Evolutionary conservation across 2,329 filamentous ascomycete genomes (phyloP).

Genomic region (Chalaropsis ovoidea): DNA sequence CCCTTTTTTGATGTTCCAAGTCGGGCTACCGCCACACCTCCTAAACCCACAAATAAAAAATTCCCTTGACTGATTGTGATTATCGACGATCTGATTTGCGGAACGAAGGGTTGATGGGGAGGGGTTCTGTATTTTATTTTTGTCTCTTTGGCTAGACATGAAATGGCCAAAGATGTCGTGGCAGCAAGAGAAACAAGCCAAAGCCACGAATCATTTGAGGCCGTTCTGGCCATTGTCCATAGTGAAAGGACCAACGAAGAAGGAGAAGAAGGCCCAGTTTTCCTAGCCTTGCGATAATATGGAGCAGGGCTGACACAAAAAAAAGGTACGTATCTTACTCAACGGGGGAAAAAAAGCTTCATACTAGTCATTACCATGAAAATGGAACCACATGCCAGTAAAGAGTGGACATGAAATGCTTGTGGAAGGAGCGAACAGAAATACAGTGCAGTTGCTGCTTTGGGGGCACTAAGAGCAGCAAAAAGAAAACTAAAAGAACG

Average conservation of each 20-base stretch:
- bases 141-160: not conserved
- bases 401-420: not conserved
- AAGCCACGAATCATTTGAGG: not conserved
- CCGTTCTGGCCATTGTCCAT: too few relatives aligned
- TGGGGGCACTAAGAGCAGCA: not conserved
- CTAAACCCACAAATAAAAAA: conserved; percentile 17
- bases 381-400: conserved; percentile 22
- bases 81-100: conserved; percentile 14
- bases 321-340: not conserved
- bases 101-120: not conserved
- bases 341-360: conserved; percentile 13
- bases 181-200: not conserved
- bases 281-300: conserved; percentile 8
- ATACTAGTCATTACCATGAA: conserved; percentile 10
- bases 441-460: conserved; percentile 3
- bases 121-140: not conserved
- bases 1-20: conserved; percentile 11
- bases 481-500: not conserved
- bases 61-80: conserved; percentile 14
- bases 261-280: not conserved
- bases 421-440: conserved; percentile 11
- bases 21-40: conserved; percentile 1
- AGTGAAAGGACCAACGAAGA: too few relatives aligned
- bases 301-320: not conserved
- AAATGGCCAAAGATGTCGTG: not conserved